phyloP scores from a whole-genome alignment of 352 stramenopile species.

The Phytophthora megakarya region DNA sequence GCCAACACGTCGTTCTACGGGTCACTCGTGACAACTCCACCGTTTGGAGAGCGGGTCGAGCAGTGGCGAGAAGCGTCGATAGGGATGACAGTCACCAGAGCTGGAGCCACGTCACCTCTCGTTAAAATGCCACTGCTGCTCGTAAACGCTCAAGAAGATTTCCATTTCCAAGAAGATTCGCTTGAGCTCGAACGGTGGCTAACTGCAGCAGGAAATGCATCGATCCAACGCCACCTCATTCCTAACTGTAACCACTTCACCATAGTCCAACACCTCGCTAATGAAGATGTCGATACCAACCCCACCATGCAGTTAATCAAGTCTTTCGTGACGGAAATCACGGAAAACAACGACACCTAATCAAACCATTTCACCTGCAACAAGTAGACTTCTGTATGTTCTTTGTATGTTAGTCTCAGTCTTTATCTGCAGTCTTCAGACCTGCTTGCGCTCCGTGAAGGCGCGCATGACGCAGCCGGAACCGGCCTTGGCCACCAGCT shows the following conservation, averaged over 20 bases:
- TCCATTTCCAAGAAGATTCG: slow-evolving; percentile 81
- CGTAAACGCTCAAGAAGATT: slow-evolving; percentile 75
- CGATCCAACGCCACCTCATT: slow-evolving; percentile 51
- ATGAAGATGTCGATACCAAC: slow-evolving; percentile 32
- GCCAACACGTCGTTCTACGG: slow-evolving; percentile 79
- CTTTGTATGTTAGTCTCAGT: slow-evolving; percentile 3
- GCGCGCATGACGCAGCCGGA: slow-evolving; percentile 87
- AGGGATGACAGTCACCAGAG: slow-evolving; percentile 45
- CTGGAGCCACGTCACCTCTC: slow-evolving; percentile 48
- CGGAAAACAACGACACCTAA: slow-evolving; percentile 16
- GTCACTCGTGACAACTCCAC: slow-evolving; percentile 62
- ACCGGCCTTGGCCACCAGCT: slow-evolving; percentile 84
- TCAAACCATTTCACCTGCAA: slow-evolving; percentile 9
- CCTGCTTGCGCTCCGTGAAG: slow-evolving; percentile 88
- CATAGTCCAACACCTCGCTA: slow-evolving; percentile 65
- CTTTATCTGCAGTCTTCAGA: slow-evolving; percentile 45
- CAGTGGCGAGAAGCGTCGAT: slow-evolving; percentile 78
- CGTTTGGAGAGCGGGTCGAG: slow-evolving; percentile 70
- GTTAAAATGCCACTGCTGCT: slow-evolving; percentile 58
- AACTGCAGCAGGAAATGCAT: slow-evolving; percentile 54
- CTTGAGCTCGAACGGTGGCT: slow-evolving; percentile 72
- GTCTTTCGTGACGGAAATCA: slow-evolving; percentile 43
- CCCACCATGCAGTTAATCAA: slow-evolving; percentile 54
- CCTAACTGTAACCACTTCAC: slow-evolving; percentile 73
- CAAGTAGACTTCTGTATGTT: slow-evolving; percentile 23